Base-by-base conservation (phyloP, 768 basidiomycete genomes). In the Trametes coccinea region DNA sequence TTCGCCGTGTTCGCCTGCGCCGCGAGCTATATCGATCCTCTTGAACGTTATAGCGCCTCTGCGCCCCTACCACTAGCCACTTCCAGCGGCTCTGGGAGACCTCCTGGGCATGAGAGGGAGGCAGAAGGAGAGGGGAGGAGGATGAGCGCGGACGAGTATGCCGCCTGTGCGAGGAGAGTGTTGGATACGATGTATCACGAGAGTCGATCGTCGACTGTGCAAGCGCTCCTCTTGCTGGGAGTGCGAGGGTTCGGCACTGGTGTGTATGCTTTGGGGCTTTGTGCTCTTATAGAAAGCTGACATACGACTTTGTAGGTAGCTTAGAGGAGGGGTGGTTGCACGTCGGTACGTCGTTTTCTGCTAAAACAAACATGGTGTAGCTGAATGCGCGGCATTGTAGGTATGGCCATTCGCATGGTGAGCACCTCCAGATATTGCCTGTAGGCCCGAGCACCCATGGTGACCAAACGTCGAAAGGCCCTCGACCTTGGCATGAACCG, bases 281-380 rank as follows among this genome's bases (percentile, higher is more conserved):
- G 13, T n/a, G 17, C 2, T 27, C 40, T 22, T 17, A 30, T 29
- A 43, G 8, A 8, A 4, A 14, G 33, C 41, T 30, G 27, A 51
- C 2, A 1, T 50, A 9, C n/a, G 2, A 1, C 52, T 8, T 30
- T 46, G 17, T 40, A 81, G 80, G 79, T 14, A 78, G 78, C 22
- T 89, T 93, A 87, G 89, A 91, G 63, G 88, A 89, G 70, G 90
- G 88, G 0, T 95, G 93, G 93, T 78, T 92, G 50, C 91, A 88
- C 67, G 84, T 89, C 61, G 90, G 90, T 70, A 31, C 45, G 60
- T 49, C 5, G 6, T 4, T 7, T 5, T 16, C n/a, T 22, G 43
- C 31, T 13, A 43, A 43, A 8, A 5, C 41, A 30, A 7, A 46
- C 44, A 1, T 14, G 41, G n/a, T 14, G 30, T 14, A 14, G 22